These are phyloP conservation scores for Apophysomyces variabilis DNA, from an alignment of 371 early-diverging fungal species.

Conservation along the genomic window DNA sequence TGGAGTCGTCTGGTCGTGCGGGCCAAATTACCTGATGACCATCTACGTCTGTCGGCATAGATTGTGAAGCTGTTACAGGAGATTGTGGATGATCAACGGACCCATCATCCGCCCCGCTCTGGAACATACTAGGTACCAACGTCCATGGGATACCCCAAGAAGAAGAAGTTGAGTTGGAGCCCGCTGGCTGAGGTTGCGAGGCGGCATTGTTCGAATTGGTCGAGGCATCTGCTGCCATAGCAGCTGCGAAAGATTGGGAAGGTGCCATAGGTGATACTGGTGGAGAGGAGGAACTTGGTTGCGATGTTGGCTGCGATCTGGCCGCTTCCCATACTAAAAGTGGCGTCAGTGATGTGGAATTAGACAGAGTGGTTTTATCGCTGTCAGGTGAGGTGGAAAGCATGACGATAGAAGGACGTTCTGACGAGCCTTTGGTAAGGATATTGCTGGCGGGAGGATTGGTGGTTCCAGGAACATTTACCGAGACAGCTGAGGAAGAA, in stretches of 20 bases:
- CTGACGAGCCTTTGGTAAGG: not conserved
- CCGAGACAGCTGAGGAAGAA: conserved; percentile 4
- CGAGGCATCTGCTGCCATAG: conserved; percentile 18
- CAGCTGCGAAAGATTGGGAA: conserved; percentile 29
- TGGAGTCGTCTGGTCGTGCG: conserved; percentile 30
- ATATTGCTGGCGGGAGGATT: not conserved
- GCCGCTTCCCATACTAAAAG: conserved; percentile 46
- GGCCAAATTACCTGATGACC: conserved; percentile 53
- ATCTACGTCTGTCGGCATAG: conserved; percentile 29
- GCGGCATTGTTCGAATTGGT: not conserved
- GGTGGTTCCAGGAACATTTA: conserved; percentile 1
- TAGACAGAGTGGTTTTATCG: conserved; percentile 30
- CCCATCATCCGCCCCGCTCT: conserved; percentile 13
- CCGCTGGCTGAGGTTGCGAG: conserved; percentile 5
- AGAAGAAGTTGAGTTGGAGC: conserved; percentile 2
- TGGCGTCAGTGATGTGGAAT: conserved; percentile 49
- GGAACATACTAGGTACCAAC: conserved; percentile 46
- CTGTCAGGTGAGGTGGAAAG: conserved; percentile 37
- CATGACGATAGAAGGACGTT: conserved; percentile 35
- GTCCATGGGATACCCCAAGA: conserved; percentile 60
- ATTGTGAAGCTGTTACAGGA: conserved; percentile 20
- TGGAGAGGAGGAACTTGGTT: not conserved
- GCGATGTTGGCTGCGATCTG: conserved; percentile 15
- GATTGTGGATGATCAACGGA: conserved; percentile 15
- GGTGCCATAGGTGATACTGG: conserved; percentile 18